Evolutionary conservation across 139 green algal genomes (phyloP), one percentile per base, ranked within the genome.

Genomic region (Ulvella scutata): DNA sequence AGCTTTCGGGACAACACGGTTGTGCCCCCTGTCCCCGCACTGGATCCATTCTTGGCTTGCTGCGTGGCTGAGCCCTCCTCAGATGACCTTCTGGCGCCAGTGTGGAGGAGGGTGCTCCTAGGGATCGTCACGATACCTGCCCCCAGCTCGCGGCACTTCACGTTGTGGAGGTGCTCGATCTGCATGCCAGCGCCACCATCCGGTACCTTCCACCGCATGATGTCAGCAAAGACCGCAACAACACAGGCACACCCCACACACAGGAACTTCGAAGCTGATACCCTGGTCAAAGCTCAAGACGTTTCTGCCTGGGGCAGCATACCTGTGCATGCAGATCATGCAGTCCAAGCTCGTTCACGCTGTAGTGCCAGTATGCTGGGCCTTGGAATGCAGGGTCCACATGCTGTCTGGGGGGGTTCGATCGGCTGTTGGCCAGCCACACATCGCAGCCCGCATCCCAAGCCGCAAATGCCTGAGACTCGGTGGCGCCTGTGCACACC

Each of bases 391-490:
- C 33, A 0, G 79, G 76, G 60, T 89, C 84, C 86, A 81, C 33
- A 76, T 98, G 90, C 43, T 84, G 76, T 1, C 87, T 76, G 0
- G 94, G 89, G 3, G 91, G 85, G 77, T 95, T 96, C 82, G 82
- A 78, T 28, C 94, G 82, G 7, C 87, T 88, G 84, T 93, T 97
- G 74, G 82, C 92, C 77, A 98, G 85, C 85, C 91, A 98, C 26
- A 98, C 92, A 72, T 98, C 94, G 77, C 91, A 91, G 61, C 94
- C 94, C 4, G 85, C 79, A 72, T 97, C 91, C 75, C 85, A 97
- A 9, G 93, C 93, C 2, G 87, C 88, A 86, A 98, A 97, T 0
- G 92, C 92, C 43, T 91, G 82, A 26, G 83, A 91, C 43, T 89
- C 86, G 31, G 89, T 89, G 21, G 92, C 83, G 2, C 92, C 91